Evolutionary conservation across 768 basidiomycete species (phyloP), one percentile per base, ranked within the genome.

Genomic region (Psilocybe cyanescens): DNA sequence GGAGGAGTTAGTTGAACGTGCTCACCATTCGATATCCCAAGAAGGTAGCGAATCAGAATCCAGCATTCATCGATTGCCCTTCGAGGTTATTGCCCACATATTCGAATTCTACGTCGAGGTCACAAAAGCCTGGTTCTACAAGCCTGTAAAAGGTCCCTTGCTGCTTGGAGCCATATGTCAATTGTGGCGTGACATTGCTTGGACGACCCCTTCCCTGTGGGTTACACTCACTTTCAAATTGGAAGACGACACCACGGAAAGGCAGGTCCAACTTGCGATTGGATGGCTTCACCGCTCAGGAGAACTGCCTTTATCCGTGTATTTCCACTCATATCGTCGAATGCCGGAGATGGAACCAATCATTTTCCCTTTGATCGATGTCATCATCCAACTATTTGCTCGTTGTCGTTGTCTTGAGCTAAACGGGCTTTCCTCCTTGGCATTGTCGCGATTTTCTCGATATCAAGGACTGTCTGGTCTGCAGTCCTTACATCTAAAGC

Each of bases 171-270:
- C 63, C 8, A 57, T 64, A 9, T 61, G 59, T 37, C 56, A 51
- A 46, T 51, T 33, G 3, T 64, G 63, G 59, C 56, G 59, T 9
- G 47, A 54, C 19, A 55, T 64, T 49, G 63, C 63, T 14, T 64
- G 59, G 59, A 58, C 56, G 16, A 58, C 63, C 12, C 63, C 59
- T 14, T 50, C 47, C n/a, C 29, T 64, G 4, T 64, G 63, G 59
- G 24, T 46, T 9, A 60, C 45, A 4, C n/a, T 64, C 3, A 19
- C 19, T 3, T 17, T 64, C 19, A 29, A 51, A 6, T 53, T 48
- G 3, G 45, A 19, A n/a, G 14, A 12, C 7, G 3, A 44, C 8
- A 16, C 45, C 4, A 48, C 45, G 8, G 14, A 33, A 37, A 49
- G 1, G 8, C 39, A 57, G 17, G 48, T 41, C 14, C 6, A 35